These are phyloP conservation scores for Lathyrus oleraceus DNA, from an alignment of 306 rosid species.

Conservation along the genomic window DNA sequence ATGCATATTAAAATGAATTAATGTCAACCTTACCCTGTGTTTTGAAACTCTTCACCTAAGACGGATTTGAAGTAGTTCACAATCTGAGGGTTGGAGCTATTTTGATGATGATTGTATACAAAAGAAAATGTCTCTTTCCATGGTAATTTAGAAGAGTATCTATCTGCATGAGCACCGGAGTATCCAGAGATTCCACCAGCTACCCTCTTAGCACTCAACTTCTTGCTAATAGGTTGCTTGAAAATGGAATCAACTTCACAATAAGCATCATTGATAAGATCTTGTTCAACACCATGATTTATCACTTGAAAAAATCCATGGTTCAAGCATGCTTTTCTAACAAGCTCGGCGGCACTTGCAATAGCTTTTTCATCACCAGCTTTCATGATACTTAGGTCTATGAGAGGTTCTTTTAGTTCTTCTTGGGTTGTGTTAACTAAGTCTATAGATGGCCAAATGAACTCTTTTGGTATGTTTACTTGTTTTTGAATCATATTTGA, in stretches of 20 bases:
- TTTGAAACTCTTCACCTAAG: constrained; percentile 52
- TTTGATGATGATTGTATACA: constrained; percentile 18
- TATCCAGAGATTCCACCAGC: constrained; percentile 52
- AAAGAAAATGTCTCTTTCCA: constrained; percentile 81
- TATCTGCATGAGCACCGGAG: constrained; percentile 74
- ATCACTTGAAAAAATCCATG: constrained; percentile 74
- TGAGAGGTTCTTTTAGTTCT: constrained; percentile 65
- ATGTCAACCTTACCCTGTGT: constrained; percentile 53
- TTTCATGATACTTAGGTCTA: constrained; percentile 43
- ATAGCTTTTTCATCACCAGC: constrained; percentile 42
- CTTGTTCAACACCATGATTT: constrained; percentile 59
- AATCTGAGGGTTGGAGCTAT: constrained; percentile 33
- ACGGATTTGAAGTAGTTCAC: constrained; percentile 57
- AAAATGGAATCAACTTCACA: constrained; percentile 53
- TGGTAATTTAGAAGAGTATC: constrained; percentile 59
- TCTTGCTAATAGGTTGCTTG: constrained; percentile 47
- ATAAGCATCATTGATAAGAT: constrained; percentile 54
- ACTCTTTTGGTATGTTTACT: constrained; percentile 51
- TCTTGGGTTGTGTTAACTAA: constrained; percentile 32
- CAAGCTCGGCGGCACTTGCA: constrained; percentile 46
- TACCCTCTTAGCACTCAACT: constrained; percentile 42
- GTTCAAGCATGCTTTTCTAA: constrained; percentile 50
- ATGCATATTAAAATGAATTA: not conserved
- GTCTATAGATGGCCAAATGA: constrained; percentile 56
- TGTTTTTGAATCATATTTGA: constrained; percentile 41